Evolutionary conservation across 495 filamentous ascomycete genomes (phyloP).

Genomic region (Lasiosphaeria miniovina): DNA sequence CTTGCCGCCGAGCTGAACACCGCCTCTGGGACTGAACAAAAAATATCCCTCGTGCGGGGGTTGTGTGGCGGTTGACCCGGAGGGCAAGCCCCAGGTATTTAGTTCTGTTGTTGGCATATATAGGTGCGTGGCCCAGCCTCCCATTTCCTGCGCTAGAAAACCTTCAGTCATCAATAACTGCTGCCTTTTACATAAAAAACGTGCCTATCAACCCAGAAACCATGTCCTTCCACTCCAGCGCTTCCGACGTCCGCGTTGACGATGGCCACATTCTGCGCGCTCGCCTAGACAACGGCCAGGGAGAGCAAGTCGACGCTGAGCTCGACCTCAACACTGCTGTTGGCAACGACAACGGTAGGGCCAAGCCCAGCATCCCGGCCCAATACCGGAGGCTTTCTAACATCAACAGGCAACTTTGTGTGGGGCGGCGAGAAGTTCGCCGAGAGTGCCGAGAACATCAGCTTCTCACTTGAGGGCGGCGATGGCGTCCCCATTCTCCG

Average conservation of each 20-base stretch:
- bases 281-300: conserved; percentile 26
- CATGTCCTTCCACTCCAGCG: conserved; percentile 43
- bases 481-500: conserved; percentile 31
- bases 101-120: too few species aligned
- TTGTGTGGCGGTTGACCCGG: too few species aligned
- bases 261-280: conserved; percentile 44
- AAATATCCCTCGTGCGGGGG: too few species aligned
- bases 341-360: conserved; percentile 47
- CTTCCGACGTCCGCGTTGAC: conserved; percentile 37
- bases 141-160: too few species aligned
- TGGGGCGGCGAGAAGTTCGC: conserved; percentile 46
- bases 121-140: too few species aligned
- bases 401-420: conserved; percentile 36
- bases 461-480: conserved; percentile 41
- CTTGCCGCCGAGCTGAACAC: too few species aligned
- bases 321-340: conserved; percentile 41
- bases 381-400: neutral
- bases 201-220: neutral
- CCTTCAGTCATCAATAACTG: too few species aligned
- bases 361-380: neutral
- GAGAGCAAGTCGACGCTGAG: conserved; percentile 32
- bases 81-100: too few species aligned
- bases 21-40: too few species aligned
- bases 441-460: conserved; percentile 36
- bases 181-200: too few species aligned